Percentiles rank a stretch among this genome's conserved stretches.
Conservation (phyloP, 345 rosid species). For the Lepidium sativum region DNA sequence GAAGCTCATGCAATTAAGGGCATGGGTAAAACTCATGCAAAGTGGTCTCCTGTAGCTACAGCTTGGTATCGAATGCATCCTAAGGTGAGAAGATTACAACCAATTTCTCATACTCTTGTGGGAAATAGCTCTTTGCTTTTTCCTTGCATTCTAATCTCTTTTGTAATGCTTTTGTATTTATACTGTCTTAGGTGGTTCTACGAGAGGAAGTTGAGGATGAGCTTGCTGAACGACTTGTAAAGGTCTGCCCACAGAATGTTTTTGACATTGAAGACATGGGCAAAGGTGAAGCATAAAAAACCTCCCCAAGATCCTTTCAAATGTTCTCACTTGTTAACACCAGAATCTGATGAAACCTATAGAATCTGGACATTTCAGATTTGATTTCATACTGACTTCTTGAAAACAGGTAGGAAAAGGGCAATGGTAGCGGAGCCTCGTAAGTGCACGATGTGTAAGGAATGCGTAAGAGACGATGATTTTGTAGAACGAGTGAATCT, state of each 20-base stretch:
- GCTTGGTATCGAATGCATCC: constrained; percentile 98
- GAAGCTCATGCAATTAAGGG: constrained; percentile 98
- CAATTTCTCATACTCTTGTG: not conserved
- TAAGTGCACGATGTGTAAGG: constrained; percentile 76
- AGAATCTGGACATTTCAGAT: not conserved
- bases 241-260: constrained; percentile 64
- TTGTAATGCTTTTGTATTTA: not conserved
- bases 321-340: not conserved
- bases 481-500: constrained; percentile 43
- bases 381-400: not conserved
- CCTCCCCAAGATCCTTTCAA: not conserved
- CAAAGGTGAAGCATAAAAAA: constrained; percentile 41
- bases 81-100: constrained; percentile 40
- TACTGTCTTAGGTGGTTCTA: constrained; percentile 49
- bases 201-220: constrained; percentile 46
- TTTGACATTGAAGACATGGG: constrained; percentile 94
- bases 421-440: constrained; percentile 73
- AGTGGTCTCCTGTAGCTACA: constrained; percentile 98
- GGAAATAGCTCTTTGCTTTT: not conserved
- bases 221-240: constrained; percentile 55
- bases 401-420: constrained; percentile 55
- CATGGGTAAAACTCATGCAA: constrained; percentile 83
- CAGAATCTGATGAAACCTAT: not conserved
- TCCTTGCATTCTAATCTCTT: too few species aligned
- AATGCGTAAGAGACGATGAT: constrained; percentile 53